Base-by-base conservation (phyloP, 768 basidiomycete species). In the Leccinum rimulosum region DNA sequence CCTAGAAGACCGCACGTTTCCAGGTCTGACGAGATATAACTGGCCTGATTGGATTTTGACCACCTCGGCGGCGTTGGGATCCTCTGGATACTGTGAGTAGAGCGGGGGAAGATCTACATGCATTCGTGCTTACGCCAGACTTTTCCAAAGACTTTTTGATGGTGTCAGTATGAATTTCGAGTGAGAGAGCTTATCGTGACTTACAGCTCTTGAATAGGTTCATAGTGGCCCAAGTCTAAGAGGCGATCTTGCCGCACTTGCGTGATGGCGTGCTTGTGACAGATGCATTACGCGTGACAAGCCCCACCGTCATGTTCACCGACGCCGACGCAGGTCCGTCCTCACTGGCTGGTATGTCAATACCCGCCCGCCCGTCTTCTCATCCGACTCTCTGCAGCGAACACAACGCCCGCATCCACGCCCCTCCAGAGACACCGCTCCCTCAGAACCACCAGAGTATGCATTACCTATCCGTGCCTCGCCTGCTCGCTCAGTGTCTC, bases 41-140 rank as follows among this genome's bases (percentile, higher is more conserved):
- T 93, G 89, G 2, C 96, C 96, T 35, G 88, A 86, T 22, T 91
- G 88, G 59, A 98, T 92, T 77, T 96, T 95, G 52, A 95, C 92
- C 43, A 98, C 89, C 75, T 98, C 96, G 33, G 93, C 85, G 55
- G 93, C 92, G 74, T 95, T 93, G 45, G 95, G 90, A 73, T 96
- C 94, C 71, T 95, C 94, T 95, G 62, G 62, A 61, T 60, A 59
- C 62, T 38, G 63, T 77, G 65, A 76, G 70, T 54, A 45, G 19
- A 55, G 56, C 11, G 50, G 40, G 50, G 27, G 62, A 47, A 17
- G 60, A 60, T 71, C 62, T 54, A 50, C 45, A 49, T 56, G 61
- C 60, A 50, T 35, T 54, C 40, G 27, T 61, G 85, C 93, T 74
- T 74, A 95, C 95, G 92, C 93, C 93, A 95, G 73, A 97, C 93